Evolutionary conservation across 1,139 yeast species (phyloP).

Genomic region (Eremothecium coryli): DNA sequence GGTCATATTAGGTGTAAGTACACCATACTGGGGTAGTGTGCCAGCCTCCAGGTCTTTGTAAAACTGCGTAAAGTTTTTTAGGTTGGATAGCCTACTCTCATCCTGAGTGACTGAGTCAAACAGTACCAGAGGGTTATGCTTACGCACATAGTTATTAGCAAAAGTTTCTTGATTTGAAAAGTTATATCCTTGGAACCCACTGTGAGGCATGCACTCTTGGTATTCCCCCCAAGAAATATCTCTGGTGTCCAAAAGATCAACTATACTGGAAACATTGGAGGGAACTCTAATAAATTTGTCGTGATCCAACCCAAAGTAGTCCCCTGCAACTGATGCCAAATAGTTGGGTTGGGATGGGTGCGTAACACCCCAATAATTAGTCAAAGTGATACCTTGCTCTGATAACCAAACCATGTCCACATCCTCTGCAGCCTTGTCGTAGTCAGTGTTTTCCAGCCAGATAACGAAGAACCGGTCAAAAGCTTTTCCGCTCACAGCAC

Average conservation of each 20-base stretch:
- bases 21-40: constrained; percentile 40
- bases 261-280: constrained; percentile 37
- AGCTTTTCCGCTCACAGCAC: constrained; percentile 35
- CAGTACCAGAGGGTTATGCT: constrained; percentile 40
- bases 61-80: constrained; percentile 40
- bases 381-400: constrained; percentile 36
- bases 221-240: constrained; percentile 43
- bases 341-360: constrained; percentile 48
- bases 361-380: constrained; percentile 42
- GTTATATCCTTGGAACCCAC: constrained; percentile 41
- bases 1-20: constrained; percentile 44
- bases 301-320: constrained; percentile 38
- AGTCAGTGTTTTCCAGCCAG: constrained; percentile 44
- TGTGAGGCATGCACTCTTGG: constrained; percentile 41
- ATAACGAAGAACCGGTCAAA: constrained; percentile 38
- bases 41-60: constrained; percentile 33
- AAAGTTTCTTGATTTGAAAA: constrained; percentile 35
- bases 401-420: constrained; percentile 35
- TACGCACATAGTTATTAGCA: constrained; percentile 41
- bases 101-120: constrained; percentile 34
- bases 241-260: constrained; percentile 37
- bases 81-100: constrained; percentile 32
- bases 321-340: constrained; percentile 40
- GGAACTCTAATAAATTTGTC: constrained; percentile 39
- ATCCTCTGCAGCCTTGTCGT: constrained; percentile 39